Evolutionary conservation across 352 stramenopile genomes (phyloP), one percentile per base, ranked within the genome.

Genomic region (Pythium phragmitis): DNA sequence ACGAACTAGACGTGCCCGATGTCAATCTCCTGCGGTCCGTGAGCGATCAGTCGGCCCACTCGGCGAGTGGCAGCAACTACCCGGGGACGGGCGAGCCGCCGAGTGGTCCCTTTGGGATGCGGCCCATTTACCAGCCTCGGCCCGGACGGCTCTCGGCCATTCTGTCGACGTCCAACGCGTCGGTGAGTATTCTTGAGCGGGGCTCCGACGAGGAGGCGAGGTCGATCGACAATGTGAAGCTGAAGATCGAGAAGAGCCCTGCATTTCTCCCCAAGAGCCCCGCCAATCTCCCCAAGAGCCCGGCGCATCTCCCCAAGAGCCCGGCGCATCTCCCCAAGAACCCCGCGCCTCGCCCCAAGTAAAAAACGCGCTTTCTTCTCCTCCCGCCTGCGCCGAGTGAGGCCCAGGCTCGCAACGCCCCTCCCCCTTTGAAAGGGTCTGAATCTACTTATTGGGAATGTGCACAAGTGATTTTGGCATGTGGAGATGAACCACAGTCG

Each of bases 131-230:
- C 37, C 30, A 63, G 41, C 21, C 45, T 3, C 60, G 67, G 0
- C 60, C 59, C 11, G 60, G 59, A 2, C 66, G 59, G n/a, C 33
- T 72, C 26, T 72, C 67, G 21, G 66, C 67, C 2, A 66, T 69
- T 45, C 54, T 67, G 51, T 68, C 67, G 33, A 66, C 23, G 2
- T 69, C 67, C 7, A 52, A 37, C 19, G 37, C 11, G 7, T 73
- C 67, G 8, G 67, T 73, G n/a, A 73, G 67, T 57, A 73, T 73
- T 34, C 60, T 73, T 26, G 67, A 73, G 47, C 50, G 50, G 0
- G 59, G 26, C 3, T 69, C 60, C 0, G 58, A 63, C 33, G 67
- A 73, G 28, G 56, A 63, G 28, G 42, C 60, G 2, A n/a, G 39
- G 30, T 66, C 66, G 28, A 51, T 72, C 41, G 66, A 72, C 39